Conservation (phyloP, 805 yeast species). For the Cyberlindnera subsufficiens region DNA sequence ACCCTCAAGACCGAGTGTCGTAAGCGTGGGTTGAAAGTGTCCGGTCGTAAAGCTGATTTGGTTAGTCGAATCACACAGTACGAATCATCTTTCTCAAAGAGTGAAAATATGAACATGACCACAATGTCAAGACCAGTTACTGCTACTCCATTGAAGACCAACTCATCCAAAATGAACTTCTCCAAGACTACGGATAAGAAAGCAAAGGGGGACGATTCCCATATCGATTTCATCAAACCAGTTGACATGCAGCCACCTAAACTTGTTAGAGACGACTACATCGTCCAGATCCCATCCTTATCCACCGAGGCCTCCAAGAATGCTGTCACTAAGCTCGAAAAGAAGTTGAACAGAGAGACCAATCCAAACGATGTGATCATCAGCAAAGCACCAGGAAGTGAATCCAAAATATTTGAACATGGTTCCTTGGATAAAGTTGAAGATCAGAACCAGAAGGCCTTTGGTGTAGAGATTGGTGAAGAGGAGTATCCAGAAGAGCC, state of each 20-base stretch:
- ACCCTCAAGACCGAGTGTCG: slow-evolving; percentile 55
- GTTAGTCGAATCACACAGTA: slow-evolving; percentile 29
- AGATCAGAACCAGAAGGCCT: slow-evolving; percentile 12
- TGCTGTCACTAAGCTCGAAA: slow-evolving; percentile 24
- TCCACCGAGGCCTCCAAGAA: slow-evolving; percentile 42
- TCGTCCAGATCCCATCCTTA: slow-evolving; percentile 36
- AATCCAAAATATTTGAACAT: slow-evolving; percentile 18
- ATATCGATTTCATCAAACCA: slow-evolving; percentile 48
- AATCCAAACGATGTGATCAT: slow-evolving; percentile 16
- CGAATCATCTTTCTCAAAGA: slow-evolving; percentile 15
- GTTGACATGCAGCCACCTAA: slow-evolving; percentile 30
- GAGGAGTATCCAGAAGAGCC: slow-evolving; percentile 14
- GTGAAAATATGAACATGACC: slow-evolving; percentile 9
- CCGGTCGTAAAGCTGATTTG: slow-evolving; percentile 58
- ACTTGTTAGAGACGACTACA: slow-evolving; percentile 43
- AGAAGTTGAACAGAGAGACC: slow-evolving; percentile 9
- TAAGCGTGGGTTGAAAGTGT: slow-evolving; percentile 49
- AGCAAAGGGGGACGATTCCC: slow-evolving; percentile 53
- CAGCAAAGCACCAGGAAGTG: slow-evolving; percentile 22
- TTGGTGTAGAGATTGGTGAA: slow-evolving; percentile 7
- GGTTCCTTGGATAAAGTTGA: slow-evolving; percentile 13
- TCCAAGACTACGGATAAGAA: slow-evolving; percentile 17
- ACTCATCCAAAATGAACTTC: slow-evolving; percentile 10
- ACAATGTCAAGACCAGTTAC: slow-evolving; percentile 9
- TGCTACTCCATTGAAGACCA: not conserved